Percentiles rank a stretch among this genome's conserved stretches.
phyloP scores from a whole-genome alignment of 2,329 filamentous ascomycete species.

The Colletotrichum musicola region DNA sequence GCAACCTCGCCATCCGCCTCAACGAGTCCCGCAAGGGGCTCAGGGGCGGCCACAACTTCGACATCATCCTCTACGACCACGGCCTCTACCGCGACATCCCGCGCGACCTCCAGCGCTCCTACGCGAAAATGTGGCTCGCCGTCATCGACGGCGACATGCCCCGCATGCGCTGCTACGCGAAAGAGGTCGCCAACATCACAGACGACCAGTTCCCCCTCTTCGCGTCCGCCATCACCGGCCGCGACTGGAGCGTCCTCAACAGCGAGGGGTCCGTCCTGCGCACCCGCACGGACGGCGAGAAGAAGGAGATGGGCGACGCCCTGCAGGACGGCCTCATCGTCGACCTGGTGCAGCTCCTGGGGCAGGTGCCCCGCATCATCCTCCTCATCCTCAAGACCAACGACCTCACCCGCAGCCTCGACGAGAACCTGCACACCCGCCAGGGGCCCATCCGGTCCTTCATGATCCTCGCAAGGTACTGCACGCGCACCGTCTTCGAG shows the following conservation, averaged over 20 bases:
- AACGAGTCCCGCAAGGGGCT: conserved; percentile 70
- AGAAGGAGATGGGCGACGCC: conserved; percentile 85
- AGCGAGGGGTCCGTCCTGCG: conserved; percentile 59
- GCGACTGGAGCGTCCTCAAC: conserved; percentile 83
- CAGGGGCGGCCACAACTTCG: conserved; percentile 78
- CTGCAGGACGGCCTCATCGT: conserved; percentile 90
- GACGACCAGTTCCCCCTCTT: conserved; percentile 96
- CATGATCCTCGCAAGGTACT: conserved; percentile 77
- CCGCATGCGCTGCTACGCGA: conserved; percentile 88
- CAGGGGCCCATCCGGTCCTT: conserved; percentile 75
- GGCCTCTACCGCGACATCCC: conserved; percentile 96
- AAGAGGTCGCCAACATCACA: conserved; percentile 88
- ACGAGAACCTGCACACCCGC: conserved; percentile 87
- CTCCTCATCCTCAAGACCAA: conserved; percentile 98
- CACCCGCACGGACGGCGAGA: conserved; percentile 79
- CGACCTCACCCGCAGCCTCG: conserved; percentile 91
- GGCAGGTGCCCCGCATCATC: conserved; percentile 91
- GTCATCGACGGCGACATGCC: conserved; percentile 90
- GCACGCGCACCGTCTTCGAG: conserved; percentile 73
- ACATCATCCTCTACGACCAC: conserved; percentile 96
- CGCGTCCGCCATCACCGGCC: conserved; percentile 93
- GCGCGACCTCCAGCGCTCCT: conserved; percentile 80
- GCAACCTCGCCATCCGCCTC: conserved; percentile 92
- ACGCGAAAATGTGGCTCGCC: conserved; percentile 97
- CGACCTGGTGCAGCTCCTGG: conserved; percentile 88